These are phyloP conservation scores for Aspergillus novofumigatus DNA, from an alignment of 2,329 filamentous ascomycete genomes.

Conservation along the genomic window DNA sequence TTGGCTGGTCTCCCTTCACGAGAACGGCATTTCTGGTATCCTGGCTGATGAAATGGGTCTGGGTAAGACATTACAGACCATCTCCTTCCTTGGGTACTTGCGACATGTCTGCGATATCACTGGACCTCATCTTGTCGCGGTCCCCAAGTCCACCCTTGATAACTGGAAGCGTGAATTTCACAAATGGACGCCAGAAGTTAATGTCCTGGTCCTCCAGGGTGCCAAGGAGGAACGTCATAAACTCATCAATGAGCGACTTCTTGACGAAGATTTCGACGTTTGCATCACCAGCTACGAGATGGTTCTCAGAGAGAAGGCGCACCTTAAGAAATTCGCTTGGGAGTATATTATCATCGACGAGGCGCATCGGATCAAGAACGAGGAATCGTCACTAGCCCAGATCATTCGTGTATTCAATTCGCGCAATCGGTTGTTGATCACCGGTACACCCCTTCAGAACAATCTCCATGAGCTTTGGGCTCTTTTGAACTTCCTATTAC, in stretches of 20 bases:
- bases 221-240: constrained; percentile 87
- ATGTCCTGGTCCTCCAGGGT: constrained; percentile 89
- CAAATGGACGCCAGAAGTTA: constrained; percentile 92
- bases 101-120: constrained; percentile 85
- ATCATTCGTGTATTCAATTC: constrained; percentile 97
- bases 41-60: constrained; percentile 98
- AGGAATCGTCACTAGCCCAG: constrained; percentile 93
- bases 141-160: constrained; percentile 95
- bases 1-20: constrained; percentile 95
- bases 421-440: constrained; percentile 89
- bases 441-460: constrained; percentile 94
- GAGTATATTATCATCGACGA: constrained; percentile 99
- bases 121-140: constrained; percentile 84
- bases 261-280: constrained; percentile 94
- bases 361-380: constrained; percentile 98
- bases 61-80: constrained; percentile 95
- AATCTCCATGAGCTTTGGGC: constrained; percentile 98
- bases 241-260: constrained; percentile 84
- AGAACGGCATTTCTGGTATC: constrained; percentile 98
- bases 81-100: constrained; percentile 91
- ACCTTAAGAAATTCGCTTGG: constrained; percentile 97
- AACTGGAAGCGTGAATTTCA: constrained; percentile 97
- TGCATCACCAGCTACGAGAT: constrained; percentile 99
- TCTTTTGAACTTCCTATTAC: constrained; percentile 92
- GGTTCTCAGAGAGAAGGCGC: constrained; percentile 90